phyloP scores from a whole-genome alignment of 2,329 filamentous ascomycete genomes.

The Xylariaceae sp. region DNA sequence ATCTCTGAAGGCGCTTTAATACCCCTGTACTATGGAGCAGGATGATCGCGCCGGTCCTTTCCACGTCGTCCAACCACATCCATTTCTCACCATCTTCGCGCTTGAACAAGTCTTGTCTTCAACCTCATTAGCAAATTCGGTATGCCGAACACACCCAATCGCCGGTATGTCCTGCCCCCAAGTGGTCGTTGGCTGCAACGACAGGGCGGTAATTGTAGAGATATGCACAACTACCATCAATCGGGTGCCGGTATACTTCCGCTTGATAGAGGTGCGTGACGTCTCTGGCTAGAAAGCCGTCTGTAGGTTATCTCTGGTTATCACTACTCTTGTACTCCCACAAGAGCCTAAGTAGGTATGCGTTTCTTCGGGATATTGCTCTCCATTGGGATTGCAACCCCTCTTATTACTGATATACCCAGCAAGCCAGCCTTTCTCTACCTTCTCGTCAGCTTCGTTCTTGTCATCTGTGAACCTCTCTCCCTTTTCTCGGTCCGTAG shows the following conservation, averaged over 20 bases:
- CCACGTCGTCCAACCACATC: constrained; percentile 33
- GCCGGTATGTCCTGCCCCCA: constrained; percentile 21
- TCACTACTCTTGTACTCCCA: constrained; percentile 17
- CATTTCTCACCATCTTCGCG: constrained; percentile 29
- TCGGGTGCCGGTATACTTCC: constrained; percentile 17
- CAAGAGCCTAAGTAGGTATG: constrained; percentile 6
- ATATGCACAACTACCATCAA: constrained; percentile 9
- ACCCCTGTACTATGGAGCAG: not conserved
- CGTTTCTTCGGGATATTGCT: constrained; percentile 9
- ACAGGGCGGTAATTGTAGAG: constrained; percentile 31
- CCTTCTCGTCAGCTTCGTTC: constrained; percentile 6
- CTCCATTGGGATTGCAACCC: constrained; percentile 9
- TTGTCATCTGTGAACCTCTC: constrained; percentile 7
- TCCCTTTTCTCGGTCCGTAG: constrained; percentile 9
- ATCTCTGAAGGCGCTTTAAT: constrained; percentile 28
- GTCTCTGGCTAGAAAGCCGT: constrained; percentile 8
- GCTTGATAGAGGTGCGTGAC: constrained; percentile 16
- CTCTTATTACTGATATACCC: constrained; percentile 29
- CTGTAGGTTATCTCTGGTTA: constrained; percentile 13
- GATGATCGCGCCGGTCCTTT: constrained; percentile 34
- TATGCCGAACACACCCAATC: constrained; percentile 26
- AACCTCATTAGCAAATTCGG: constrained; percentile 31
- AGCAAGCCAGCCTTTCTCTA: constrained; percentile 28
- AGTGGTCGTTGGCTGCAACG: constrained; percentile 30
- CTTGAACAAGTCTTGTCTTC: constrained; percentile 28